Conservation (phyloP, 1,284 basidiomycete species). For the Lentinula novae-zelandiae region DNA sequence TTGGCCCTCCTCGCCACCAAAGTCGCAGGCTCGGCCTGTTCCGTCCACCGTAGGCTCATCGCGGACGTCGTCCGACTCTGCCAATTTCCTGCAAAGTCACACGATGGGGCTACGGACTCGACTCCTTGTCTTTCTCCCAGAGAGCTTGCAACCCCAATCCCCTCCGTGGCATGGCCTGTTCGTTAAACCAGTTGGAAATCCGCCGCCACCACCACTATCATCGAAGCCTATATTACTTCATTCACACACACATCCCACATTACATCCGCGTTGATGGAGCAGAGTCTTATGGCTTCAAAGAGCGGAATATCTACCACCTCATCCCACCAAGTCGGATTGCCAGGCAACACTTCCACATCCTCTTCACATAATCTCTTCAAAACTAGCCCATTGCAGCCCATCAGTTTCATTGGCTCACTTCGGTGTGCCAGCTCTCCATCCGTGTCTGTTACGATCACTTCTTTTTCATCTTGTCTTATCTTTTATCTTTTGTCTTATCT, state of each 20-base stretch:
- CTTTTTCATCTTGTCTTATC: no score
- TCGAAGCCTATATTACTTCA: slow-evolving; percentile 26
- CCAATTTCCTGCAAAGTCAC: slow-evolving; percentile 13
- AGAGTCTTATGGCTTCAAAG: slow-evolving; percentile 66
- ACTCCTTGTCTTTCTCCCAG: slow-evolving; percentile 13
- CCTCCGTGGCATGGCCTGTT: slow-evolving; percentile 18
- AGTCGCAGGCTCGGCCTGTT: neutral
- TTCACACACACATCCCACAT: slow-evolving; percentile 33
- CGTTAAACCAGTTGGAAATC: slow-evolving; percentile 26
- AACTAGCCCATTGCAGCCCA: slow-evolving; percentile 11
- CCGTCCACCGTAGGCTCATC: neutral
- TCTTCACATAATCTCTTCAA: slow-evolving; percentile 13
- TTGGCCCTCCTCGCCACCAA: slow-evolving; percentile 12
- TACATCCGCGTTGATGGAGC: slow-evolving; percentile 60
- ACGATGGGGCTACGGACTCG: slow-evolving; percentile 9
- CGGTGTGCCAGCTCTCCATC: slow-evolving; percentile 15
- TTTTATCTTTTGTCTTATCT: no score
- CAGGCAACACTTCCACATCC: slow-evolving; percentile 17
- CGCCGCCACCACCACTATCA: slow-evolving; percentile 15
- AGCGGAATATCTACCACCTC: slow-evolving; percentile 48
- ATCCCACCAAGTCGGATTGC: slow-evolving; percentile 40
- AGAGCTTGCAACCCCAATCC: slow-evolving; percentile 17
- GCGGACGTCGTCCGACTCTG: slow-evolving; percentile 7
- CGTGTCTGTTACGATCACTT: no score
- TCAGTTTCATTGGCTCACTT: neutral